Conservation (phyloP, 768 basidiomycete species). For the Neoboletus magnificus region DNA sequence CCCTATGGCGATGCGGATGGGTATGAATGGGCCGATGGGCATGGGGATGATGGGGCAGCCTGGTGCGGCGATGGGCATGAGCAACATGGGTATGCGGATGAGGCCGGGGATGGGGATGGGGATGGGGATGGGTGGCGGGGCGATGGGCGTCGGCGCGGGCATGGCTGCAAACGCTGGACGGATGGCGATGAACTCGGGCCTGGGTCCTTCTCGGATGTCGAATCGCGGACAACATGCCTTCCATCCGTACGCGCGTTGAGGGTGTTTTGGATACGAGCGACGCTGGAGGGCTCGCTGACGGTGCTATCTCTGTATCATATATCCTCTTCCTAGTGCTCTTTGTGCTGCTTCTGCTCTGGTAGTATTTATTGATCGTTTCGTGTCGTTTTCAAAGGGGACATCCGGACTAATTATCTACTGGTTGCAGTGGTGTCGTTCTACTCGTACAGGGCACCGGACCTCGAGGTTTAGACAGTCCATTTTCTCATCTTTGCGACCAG, state of each 20-base stretch:
- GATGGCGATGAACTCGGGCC: conserved; percentile 40
- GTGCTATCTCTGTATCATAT: conserved; percentile 30
- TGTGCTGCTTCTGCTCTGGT: conserved; percentile 9
- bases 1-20: conserved; percentile 38
- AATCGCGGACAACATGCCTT: conserved; percentile 57
- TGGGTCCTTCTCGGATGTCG: conserved; percentile 48
- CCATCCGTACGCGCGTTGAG: conserved; percentile 60
- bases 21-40: conserved; percentile 34
- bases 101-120: conserved; percentile 43
- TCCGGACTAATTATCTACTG: conserved; percentile 2
- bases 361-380: conserved; percentile 14
- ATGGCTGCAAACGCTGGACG: conserved; percentile 35
- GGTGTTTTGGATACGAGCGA: background rate
- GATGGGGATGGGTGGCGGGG: conserved; percentile 38
- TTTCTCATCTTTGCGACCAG: conserved; percentile 33
- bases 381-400: background rate
- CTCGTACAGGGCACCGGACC: conserved; percentile 3
- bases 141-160: conserved; percentile 34
- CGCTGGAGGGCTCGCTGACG: background rate
- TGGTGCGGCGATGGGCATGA: conserved; percentile 17
- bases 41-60: conserved; percentile 36
- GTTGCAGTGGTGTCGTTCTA: background rate
- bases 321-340: conserved; percentile 23
- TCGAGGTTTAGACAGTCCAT: conserved; percentile 18
- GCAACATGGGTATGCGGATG: conserved; percentile 35